Base-by-base conservation (phyloP, 1,139 yeast genomes). In the Pichia sp. region DNA sequence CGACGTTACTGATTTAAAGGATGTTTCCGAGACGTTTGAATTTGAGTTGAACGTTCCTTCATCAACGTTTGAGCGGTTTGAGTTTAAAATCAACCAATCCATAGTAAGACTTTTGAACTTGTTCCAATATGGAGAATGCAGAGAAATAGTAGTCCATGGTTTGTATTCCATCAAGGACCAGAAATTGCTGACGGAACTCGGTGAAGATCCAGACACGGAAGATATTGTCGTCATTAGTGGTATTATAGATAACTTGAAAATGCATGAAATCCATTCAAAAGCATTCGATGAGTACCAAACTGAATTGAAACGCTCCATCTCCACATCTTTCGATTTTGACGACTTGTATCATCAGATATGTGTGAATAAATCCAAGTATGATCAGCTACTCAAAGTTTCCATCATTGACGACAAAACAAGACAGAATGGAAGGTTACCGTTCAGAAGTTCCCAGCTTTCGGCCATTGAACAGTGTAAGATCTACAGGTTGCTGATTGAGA, bases 141-240 rank as follows among this genome's bases (percentile, higher is more conserved):
- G 88, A 50, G 90, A 83, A 56, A 58, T 82, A 4, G 59, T 77
- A 43, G 71, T 79, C 5, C 83, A 79, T 58, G 75, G 76, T 3
- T 75, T 71, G 51, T 52, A 46, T 38, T 38, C 36, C 38, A 28
- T 23, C 23, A 9, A 16, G 23, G 23, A 16, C 23, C 23, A 16
- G 23, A 16, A 16, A 16, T 16, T 16, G 4, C 28, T 57, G 4
- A 37, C 39, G 2, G 33, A 39, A 4, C n/a, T 38, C 8, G 2
- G 34, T 3, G 32, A 40, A 3, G 33, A 31, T 8, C 10, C 10
- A 31, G 33, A 31, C 7, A 10, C 2, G 10, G 33, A 7, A 31
- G 42, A 48, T 9, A 44, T 49, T 32, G 49, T 54, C n/a, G 40
- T 79, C 27, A 67, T 81, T 4, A 79, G 85, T 55, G 90, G 88